A percentile compares a stretch with the other conserved stretches of the same genome.
phyloP scores from a whole-genome alignment of 176 grass and related monocot genomes.

The Neostapfia colusana region DNA sequence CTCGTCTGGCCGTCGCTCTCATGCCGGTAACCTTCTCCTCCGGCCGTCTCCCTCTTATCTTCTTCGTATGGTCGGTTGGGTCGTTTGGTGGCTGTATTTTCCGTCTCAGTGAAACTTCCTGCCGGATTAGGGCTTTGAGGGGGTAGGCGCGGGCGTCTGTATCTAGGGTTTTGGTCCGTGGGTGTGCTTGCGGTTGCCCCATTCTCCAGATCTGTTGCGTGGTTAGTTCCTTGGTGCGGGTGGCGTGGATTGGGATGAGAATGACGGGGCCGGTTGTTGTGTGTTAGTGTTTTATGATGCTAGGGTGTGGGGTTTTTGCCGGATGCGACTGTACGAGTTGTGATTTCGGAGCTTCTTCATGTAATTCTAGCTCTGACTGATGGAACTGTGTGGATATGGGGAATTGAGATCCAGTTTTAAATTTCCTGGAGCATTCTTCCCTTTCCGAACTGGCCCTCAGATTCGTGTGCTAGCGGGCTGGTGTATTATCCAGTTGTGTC shows the following conservation, averaged over 20 bases:
- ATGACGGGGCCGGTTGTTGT: background rate
- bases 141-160: background rate
- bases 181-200: background rate
- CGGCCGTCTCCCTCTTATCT: background rate
- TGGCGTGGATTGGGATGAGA: background rate
- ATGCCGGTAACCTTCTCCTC: slow-evolving; percentile 54
- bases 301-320: slow-evolving; percentile 41
- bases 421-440: background rate
- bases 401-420: background rate
- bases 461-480: background rate
- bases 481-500: background rate
- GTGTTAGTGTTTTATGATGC: background rate
- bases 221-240: slow-evolving; percentile 5
- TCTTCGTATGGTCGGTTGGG: background rate
- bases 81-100: background rate
- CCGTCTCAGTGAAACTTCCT: slow-evolving; percentile 15
- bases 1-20: slow-evolving; percentile 92
- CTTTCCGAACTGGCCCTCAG: background rate
- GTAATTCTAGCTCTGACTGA: background rate
- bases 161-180: slow-evolving; percentile 49
- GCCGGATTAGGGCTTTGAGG: slow-evolving; percentile 34
- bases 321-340: slow-evolving; percentile 15
- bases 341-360: background rate
- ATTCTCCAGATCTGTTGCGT: slow-evolving; percentile 38
- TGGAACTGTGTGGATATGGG: background rate